Evolutionary conservation across 1,284 basidiomycete species (phyloP), one percentile per base, ranked within the genome.

Genomic region (Pseudozyma thailandica): DNA sequence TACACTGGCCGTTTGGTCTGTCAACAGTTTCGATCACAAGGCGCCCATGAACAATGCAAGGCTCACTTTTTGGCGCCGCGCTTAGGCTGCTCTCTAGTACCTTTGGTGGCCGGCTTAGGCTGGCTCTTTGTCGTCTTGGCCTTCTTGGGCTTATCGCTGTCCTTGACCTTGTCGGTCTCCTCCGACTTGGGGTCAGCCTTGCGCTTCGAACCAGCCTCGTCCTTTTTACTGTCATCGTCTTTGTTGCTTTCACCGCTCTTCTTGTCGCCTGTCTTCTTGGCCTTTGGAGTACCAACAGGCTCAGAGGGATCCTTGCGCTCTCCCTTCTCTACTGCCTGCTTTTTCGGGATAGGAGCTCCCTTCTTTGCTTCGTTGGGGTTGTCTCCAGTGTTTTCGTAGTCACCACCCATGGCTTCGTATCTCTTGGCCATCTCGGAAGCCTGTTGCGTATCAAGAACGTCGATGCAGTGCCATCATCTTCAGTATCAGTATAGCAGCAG

Each of bases 321-420:
- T 13, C 69, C 72, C 8, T 52, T 66, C 18, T 68, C 47, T n/a
- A 68, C 37, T 12, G 70, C 65, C 35, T 56, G 79, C 81, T 33
- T 80, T 75, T 85, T 85, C 46, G 81, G 82, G 50, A 82, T 58
- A 6, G 84, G 84, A 6, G 69, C 72, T 6, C 84, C 84, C 44
- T 83, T 84, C 65, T 83, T 78, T 6, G 84, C 81, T 63, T 84
- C 75, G 65, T 85, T 85, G 74, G 83, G 83, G 41, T 83, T 84
- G 58, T 84, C 83, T 9, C 82, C 78, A 30, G 82, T 77, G 54
- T 85, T 83, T 54, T 84, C 81, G 73, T 85, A 85, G 12, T 60
- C 76, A 15, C 84, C 84, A 8, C 84, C 84, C 45, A 84, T 75
- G 8, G 79, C 79, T 65, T 85, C 84, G 66, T 85, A 85, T 50